A percentile compares a stretch with the other conserved stretches of the same genome.
These are phyloP conservation scores for Saccharomycopsis oosterbeekiorum DNA, from an alignment of 805 yeast species.

Conservation along the genomic window DNA sequence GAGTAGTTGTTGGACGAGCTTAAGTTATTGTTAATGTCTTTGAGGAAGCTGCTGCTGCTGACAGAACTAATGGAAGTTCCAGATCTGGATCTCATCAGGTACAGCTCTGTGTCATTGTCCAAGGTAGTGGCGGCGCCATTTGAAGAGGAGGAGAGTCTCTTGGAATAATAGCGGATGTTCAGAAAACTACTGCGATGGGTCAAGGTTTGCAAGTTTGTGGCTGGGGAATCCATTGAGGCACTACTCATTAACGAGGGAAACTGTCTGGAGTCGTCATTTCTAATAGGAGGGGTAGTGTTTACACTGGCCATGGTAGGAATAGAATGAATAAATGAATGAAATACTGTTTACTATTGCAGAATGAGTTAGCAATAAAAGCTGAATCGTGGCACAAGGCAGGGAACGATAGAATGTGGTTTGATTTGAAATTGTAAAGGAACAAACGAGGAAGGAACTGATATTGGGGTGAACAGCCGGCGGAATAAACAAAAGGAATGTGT, in stretches of 20 bases:
- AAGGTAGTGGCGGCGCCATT: neutral
- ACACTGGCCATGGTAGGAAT: slow-evolving; percentile 1
- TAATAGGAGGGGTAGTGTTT: neutral
- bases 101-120: neutral
- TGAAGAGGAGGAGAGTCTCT: neutral
- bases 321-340: neutral
- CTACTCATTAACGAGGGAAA: neutral
- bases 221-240: neutral
- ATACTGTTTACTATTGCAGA: no score
- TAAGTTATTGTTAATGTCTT: neutral
- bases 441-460: neutral
- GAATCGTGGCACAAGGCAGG: no score
- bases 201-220: neutral
- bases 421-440: neutral
- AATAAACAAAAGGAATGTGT: no score
- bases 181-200: slow-evolving; percentile 1
- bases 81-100: slow-evolving; percentile 1
- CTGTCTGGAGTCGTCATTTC: neutral
- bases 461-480: no score
- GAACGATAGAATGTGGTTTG: neutral
- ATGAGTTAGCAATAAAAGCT: no score
- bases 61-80: slow-evolving; percentile 1
- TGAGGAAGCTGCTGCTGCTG: neutral
- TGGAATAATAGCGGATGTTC: neutral
- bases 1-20: neutral